Evolutionary conservation across 768 basidiomycete species (phyloP).

Genomic region (Inosperma sp.): DNA sequence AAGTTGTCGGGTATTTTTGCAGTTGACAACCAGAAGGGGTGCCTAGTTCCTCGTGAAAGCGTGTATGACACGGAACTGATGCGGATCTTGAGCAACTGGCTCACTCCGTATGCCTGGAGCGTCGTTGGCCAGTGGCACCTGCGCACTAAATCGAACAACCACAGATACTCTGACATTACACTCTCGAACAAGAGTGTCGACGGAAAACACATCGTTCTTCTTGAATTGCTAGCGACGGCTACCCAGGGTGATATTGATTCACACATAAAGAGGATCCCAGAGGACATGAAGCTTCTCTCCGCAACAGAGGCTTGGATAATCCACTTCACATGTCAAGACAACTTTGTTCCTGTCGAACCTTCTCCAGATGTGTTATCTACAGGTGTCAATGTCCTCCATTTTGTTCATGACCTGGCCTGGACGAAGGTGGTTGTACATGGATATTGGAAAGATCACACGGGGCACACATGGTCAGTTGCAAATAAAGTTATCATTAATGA

Average conservation of each 20-base stretch:
- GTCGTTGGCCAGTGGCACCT: neutral
- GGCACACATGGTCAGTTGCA: neutral
- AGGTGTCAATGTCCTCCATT: neutral
- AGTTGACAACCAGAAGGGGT: neutral
- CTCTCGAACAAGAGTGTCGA: neutral
- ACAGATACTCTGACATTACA: neutral
- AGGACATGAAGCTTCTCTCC: neutral
- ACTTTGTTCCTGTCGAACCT: neutral
- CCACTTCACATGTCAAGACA: neutral
- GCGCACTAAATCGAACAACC: neutral
- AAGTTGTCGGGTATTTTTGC: neutral
- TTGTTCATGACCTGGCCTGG: neutral
- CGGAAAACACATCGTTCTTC: neutral
- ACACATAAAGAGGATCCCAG: neutral
- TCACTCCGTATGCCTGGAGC: neutral
- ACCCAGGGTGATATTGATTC: neutral
- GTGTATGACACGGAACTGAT: neutral
- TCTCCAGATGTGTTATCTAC: no score
- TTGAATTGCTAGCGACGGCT: neutral
- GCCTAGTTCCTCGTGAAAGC: neutral
- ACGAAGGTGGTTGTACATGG: neutral
- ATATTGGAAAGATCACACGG: neutral
- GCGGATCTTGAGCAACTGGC: slow-evolving; percentile 1
- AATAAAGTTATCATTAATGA: neutral
- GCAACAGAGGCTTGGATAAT: neutral